A percentile compares a stretch with the other conserved stretches of the same genome.
These are phyloP conservation scores for Pyricularia pennisetigena DNA, from an alignment of 2,329 filamentous ascomycete genomes.

Conservation along the genomic window DNA sequence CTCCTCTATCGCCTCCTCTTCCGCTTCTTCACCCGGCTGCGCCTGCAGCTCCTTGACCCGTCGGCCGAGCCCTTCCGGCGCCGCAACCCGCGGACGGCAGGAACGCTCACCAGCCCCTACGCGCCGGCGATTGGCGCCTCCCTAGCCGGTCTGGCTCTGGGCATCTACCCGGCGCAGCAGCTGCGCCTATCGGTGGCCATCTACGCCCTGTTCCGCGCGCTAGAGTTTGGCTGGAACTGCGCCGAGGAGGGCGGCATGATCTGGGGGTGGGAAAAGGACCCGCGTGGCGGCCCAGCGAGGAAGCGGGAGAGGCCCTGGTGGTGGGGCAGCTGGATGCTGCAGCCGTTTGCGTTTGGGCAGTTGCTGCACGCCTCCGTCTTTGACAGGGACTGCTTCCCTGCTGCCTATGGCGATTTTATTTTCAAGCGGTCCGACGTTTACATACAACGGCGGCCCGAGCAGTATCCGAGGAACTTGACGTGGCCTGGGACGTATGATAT, in stretches of 20 bases:
- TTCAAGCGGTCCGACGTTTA: slow-evolving; percentile 73
- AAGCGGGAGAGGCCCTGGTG: slow-evolving; percentile 62
- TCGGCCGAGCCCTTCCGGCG: slow-evolving; percentile 70
- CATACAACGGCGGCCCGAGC: slow-evolving; percentile 60
- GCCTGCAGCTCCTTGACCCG: slow-evolving; percentile 69
- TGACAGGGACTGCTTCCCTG: slow-evolving; percentile 64
- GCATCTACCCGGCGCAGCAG: slow-evolving; percentile 56
- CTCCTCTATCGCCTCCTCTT: slow-evolving; percentile 78
- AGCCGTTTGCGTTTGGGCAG: slow-evolving; percentile 68
- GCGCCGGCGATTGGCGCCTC: slow-evolving; percentile 87
- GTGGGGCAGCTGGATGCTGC: slow-evolving; percentile 77
- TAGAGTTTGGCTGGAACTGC: slow-evolving; percentile 82
- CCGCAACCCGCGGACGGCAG: slow-evolving; percentile 69
- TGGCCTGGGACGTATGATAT: slow-evolving; percentile 75
- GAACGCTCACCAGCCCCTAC: slow-evolving; percentile 68
- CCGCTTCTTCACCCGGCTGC: slow-evolving; percentile 76
- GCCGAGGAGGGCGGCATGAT: slow-evolving; percentile 64
- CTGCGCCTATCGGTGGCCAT: slow-evolving; percentile 74
- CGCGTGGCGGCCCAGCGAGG: slow-evolving; percentile 25
- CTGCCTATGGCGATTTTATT: slow-evolving; percentile 35
- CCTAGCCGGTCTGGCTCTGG: slow-evolving; percentile 73
- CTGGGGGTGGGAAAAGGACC: slow-evolving; percentile 46
- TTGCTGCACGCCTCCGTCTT: slow-evolving; percentile 68
- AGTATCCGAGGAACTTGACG: slow-evolving; percentile 52
- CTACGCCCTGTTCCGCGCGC: slow-evolving; percentile 67